Conservation (phyloP, 257 asterid species). For the Solanum appendiculatum region DNA sequence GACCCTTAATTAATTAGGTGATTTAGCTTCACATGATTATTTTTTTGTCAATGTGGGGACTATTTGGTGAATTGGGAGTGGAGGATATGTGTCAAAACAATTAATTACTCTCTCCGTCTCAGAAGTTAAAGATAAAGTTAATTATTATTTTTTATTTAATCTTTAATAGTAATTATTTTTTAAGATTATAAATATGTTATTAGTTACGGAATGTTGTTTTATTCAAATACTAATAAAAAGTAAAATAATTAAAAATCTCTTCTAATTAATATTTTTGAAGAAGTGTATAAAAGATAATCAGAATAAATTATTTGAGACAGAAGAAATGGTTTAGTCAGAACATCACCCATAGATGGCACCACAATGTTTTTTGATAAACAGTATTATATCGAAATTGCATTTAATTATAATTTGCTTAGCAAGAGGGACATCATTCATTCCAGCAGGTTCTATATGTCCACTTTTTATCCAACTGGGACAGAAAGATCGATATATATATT, state of each 20-base stretch:
- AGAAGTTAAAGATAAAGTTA: neutral
- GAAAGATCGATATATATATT: neutral
- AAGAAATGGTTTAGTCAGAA: neutral
- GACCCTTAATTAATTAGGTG: neutral
- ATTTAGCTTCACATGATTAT: neutral
- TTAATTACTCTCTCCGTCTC: neutral
- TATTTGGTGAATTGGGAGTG: neutral
- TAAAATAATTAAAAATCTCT: neutral
- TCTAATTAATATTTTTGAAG: neutral
- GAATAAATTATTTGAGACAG: neutral
- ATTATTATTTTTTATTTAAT: neutral
- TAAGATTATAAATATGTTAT: neutral
- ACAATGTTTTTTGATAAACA: neutral
- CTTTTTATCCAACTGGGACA: slow-evolving; percentile 1
- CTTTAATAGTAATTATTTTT: neutral
- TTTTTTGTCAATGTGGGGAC: neutral
- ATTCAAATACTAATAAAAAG: neutral
- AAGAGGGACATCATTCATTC: neutral
- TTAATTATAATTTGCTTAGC: neutral
- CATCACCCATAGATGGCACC: neutral
- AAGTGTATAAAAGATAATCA: neutral
- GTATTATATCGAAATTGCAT: neutral
- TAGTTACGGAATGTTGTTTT: neutral
- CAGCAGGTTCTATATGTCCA: neutral
- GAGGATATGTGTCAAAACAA: neutral